Conservation (phyloP, 2,329 filamentous ascomycete genomes). For the Xylaria multiplex region DNA sequence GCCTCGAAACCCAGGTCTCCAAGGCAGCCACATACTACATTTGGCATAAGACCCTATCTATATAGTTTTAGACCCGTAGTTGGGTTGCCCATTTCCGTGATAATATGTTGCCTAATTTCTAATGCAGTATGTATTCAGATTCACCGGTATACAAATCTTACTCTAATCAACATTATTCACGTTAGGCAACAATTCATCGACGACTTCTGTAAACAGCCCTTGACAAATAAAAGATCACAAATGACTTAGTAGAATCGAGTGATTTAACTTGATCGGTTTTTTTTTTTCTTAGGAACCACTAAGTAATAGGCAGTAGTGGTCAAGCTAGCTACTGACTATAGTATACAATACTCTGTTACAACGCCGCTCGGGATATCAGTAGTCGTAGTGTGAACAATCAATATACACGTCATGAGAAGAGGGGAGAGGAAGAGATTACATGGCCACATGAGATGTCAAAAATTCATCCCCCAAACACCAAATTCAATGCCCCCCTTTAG, state of each 20-base stretch:
- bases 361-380: slow-evolving; percentile 50
- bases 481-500: slow-evolving; percentile 58
- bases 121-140: no score
- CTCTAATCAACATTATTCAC: no score
- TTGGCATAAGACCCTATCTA: no score
- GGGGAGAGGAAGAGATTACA: slow-evolving; percentile 50
- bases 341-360: slow-evolving; percentile 47
- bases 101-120: no score
- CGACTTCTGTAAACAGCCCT: background rate
- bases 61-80: no score
- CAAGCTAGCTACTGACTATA: slow-evolving; percentile 39
- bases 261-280: slow-evolving; percentile 22
- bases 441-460: slow-evolving; percentile 51
- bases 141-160: no score
- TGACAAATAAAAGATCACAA: background rate
- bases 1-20: no score
- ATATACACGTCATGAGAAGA: slow-evolving; percentile 40
- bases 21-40: no score
- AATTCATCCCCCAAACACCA: slow-evolving; percentile 53
- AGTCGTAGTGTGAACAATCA: slow-evolving; percentile 46
- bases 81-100: no score
- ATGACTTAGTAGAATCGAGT: background rate
- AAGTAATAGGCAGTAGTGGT: slow-evolving; percentile 21
- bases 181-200: slow-evolving; percentile 12
- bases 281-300: slow-evolving; percentile 22